Evolutionary conservation across 1,284 basidiomycete genomes (phyloP), one percentile per base, ranked within the genome.

Genomic region (Sporisorium scitamineum): DNA sequence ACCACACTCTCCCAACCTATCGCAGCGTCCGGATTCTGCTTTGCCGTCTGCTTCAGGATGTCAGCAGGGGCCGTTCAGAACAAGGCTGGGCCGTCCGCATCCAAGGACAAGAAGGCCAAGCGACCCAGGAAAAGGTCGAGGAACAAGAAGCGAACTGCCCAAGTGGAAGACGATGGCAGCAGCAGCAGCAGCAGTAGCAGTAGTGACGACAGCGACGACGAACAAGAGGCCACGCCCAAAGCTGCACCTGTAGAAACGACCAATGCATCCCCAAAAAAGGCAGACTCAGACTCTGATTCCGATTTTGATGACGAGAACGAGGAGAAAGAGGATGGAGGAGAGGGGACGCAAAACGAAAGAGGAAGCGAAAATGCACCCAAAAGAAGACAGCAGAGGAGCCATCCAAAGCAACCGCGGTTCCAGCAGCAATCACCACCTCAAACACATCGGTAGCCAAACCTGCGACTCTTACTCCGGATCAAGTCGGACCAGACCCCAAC

Each of bases 401-500:
- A 7, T 4, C 44, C 10, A 34, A 61, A 4, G 0, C 37, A 3
- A 20, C 60, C n/a, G 8, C 48, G 20, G 48, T 54, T n/a, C n/a
- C 56, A 16, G 13, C 57, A 20, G 45, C 52, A 41, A 20, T 41
- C 7, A 18, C 34, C 22, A 14, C 41, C 9, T 10, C 66, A 44
- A 41, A 44, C 9, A 6, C 45, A 13, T 18, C 52, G 9, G 24
- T 56, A 48, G 37, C 60, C 3, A 60, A 47, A 54, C 31, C 67
- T 3, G 22, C 52, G 9, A 39, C 16, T 0, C 31, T 65, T 18
- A 53, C 45, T 18, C 52, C 61, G 7, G 56, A 60, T 3, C 32
- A 76, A n/a, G 26, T 70, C 11, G 74, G 74, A 7, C 74, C 74
- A 0, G 70, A 76, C 37, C 74, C 74, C 4, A 62, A 62, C 32